A percentile compares a stretch with the other conserved stretches of the same genome.
Evolutionary conservation across 306 rosid genomes (phyloP).

Genomic region (Rubus parviflorus): DNA sequence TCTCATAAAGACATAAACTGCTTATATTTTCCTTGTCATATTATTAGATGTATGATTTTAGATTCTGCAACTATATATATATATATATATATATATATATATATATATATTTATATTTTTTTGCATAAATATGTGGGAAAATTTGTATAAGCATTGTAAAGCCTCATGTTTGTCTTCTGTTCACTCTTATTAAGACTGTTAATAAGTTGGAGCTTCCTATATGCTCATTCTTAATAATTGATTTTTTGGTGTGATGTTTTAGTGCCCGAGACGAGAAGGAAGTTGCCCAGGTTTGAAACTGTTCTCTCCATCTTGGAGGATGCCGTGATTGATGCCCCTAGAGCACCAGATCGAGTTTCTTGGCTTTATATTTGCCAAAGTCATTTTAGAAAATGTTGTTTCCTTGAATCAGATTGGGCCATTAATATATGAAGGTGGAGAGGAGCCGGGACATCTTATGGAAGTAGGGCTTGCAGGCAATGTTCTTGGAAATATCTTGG

Average conservation of each 20-base stretch:
- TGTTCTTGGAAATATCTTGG: slow-evolving; percentile 70
- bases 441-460: slow-evolving; percentile 63
- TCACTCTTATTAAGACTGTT: background rate
- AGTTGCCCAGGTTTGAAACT: slow-evolving; percentile 70
- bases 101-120: background rate
- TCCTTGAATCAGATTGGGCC: slow-evolving; percentile 59
- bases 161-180: background rate
- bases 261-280: slow-evolving; percentile 95
- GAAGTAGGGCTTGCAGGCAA: slow-evolving; percentile 73
- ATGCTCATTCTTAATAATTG: background rate
- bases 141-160: background rate
- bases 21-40: background rate
- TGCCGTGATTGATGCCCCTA: slow-evolving; percentile 82
- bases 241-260: slow-evolving; percentile 21
- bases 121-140: background rate
- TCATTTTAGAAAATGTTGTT: slow-evolving; percentile 50
- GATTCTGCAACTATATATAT: background rate
- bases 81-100: no score
- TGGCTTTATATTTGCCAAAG: slow-evolving; percentile 56
- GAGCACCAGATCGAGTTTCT: slow-evolving; percentile 83
- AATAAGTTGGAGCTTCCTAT: background rate
- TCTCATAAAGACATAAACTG: background rate
- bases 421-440: slow-evolving; percentile 66
- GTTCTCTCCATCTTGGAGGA: slow-evolving; percentile 74
- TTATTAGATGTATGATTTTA: background rate